Evolutionary conservation across 139 green algal genomes (phyloP).

Genomic region (Haematococcus lacustris): DNA sequence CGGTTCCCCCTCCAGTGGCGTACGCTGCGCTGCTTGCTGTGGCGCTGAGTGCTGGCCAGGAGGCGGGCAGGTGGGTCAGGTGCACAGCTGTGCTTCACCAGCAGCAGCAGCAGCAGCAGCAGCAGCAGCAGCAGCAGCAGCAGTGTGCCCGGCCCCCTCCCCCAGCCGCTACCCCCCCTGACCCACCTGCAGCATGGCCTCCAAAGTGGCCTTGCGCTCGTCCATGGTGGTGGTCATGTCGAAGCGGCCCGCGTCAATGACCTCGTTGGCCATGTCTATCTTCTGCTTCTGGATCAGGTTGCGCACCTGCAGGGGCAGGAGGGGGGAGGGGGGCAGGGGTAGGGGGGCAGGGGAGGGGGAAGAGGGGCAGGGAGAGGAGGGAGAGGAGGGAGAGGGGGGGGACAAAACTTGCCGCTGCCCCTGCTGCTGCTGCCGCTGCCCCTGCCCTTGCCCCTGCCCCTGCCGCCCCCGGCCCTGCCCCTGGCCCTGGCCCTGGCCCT

Average conservation of each 20-base stretch:
- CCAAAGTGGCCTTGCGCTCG: constrained; percentile 74
- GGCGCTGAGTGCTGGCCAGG: not conserved
- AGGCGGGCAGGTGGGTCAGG: too few relatives aligned
- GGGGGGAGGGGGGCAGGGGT: too few relatives aligned
- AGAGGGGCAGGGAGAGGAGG: too few relatives aligned
- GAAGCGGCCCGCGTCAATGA: constrained; percentile 89
- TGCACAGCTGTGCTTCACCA: not conserved
- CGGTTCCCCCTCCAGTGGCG: not conserved
- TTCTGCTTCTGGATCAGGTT: constrained; percentile 97
- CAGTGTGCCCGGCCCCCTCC: not conserved
- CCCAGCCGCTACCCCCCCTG: not conserved
- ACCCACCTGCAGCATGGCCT: constrained; percentile 65
- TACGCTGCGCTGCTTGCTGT: not conserved
- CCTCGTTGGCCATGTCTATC: constrained; percentile 97
- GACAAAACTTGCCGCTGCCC: too few relatives aligned
- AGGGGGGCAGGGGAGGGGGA: too few relatives aligned
- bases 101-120: not conserved
- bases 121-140: constrained; percentile 1
- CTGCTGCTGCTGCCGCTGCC: too few relatives aligned
- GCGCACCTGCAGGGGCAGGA: too few relatives aligned
- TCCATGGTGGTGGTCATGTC: constrained; percentile 90
- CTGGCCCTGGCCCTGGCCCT: too few relatives aligned
- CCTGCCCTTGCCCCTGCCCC: too few relatives aligned
- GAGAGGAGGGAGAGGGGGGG: too few relatives aligned
- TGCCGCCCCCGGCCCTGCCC: too few relatives aligned